phyloP scores from a whole-genome alignment of 2,329 filamentous ascomycete species.

The Aspergillus sp. region DNA sequence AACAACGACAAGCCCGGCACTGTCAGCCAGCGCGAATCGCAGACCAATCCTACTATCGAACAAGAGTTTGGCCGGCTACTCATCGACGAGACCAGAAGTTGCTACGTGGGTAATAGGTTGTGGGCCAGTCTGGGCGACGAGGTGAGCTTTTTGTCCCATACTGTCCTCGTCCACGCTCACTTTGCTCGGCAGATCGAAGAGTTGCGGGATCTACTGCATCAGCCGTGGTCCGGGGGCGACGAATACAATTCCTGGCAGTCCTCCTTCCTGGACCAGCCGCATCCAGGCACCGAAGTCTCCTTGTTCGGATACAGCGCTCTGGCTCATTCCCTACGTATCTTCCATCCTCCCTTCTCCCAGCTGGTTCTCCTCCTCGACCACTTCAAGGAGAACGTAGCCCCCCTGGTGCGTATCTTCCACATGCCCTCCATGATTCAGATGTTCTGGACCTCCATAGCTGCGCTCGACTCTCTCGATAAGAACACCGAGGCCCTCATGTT shows the following conservation, averaged over 20 bases:
- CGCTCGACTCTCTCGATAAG: slow-evolving; percentile 38
- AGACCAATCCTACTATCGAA: slow-evolving; percentile 16
- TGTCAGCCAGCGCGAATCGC: slow-evolving; percentile 1
- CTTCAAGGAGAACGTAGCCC: slow-evolving; percentile 35
- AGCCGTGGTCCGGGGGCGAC: neutral
- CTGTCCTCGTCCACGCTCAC: neutral
- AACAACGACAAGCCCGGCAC: neutral
- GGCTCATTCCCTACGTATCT: neutral
- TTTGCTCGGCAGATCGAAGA: neutral
- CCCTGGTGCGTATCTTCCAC: slow-evolving; percentile 47
- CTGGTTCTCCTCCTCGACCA: slow-evolving; percentile 1
- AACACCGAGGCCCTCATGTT: slow-evolving; percentile 49
- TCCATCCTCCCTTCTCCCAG: neutral
- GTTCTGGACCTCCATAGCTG: slow-evolving; percentile 38
- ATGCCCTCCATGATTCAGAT: slow-evolving; percentile 41
- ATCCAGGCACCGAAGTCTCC: neutral
- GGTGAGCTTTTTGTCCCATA: slow-evolving; percentile 27
- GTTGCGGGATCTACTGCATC: neutral
- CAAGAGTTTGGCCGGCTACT: slow-evolving; percentile 48
- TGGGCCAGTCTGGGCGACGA: slow-evolving; percentile 53
- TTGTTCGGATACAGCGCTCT: neutral
- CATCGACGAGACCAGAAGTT: slow-evolving; percentile 49
- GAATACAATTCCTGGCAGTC: neutral
- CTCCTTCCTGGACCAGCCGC: neutral
- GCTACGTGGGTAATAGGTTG: slow-evolving; percentile 54